Evolutionary conservation across 2,329 filamentous ascomycete species (phyloP).

Genomic region (Colletotrichum sp.): DNA sequence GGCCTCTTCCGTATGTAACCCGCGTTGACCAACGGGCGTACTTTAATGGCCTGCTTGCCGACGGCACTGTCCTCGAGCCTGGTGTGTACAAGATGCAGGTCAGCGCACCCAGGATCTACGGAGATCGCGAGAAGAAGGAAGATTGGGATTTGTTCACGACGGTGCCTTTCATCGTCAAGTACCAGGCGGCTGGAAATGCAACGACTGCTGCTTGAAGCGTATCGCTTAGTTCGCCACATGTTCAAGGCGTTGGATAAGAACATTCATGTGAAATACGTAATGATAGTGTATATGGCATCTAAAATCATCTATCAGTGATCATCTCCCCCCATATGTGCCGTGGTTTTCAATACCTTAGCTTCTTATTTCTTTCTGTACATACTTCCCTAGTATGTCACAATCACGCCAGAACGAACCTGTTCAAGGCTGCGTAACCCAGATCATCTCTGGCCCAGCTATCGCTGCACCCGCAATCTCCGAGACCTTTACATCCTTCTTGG

Average conservation of each 20-base stretch:
- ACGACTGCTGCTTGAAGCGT: neutral
- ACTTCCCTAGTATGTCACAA: neutral
- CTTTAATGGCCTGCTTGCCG: conserved; percentile 52
- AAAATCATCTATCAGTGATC: neutral
- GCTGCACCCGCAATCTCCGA: conserved; percentile 24
- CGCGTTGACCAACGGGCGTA: neutral
- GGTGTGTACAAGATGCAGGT: conserved; percentile 55
- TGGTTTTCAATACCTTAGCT: neutral
- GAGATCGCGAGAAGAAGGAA: conserved; percentile 35
- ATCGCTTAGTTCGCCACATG: rapidly evolving
- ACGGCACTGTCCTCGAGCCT: conserved; percentile 49
- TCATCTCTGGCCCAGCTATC: conserved; percentile 37
- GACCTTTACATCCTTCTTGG: conserved; percentile 23
- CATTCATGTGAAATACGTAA: neutral
- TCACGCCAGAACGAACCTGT: rapidly evolving
- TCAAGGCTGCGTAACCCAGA: conserved; percentile 31
- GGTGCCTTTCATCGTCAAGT: conserved; percentile 20
- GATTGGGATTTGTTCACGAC: conserved; percentile 26
- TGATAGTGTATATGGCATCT: neutral
- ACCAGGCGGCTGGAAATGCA: neutral
- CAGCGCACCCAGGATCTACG: conserved; percentile 56
- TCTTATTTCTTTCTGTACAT: neutral
- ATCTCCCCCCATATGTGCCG: neutral
- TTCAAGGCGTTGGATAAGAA: rapidly evolving
- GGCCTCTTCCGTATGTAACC: neutral